phyloP scores from a whole-genome alignment of 140 eudicot genomes.

The Eryngium alpinum region DNA sequence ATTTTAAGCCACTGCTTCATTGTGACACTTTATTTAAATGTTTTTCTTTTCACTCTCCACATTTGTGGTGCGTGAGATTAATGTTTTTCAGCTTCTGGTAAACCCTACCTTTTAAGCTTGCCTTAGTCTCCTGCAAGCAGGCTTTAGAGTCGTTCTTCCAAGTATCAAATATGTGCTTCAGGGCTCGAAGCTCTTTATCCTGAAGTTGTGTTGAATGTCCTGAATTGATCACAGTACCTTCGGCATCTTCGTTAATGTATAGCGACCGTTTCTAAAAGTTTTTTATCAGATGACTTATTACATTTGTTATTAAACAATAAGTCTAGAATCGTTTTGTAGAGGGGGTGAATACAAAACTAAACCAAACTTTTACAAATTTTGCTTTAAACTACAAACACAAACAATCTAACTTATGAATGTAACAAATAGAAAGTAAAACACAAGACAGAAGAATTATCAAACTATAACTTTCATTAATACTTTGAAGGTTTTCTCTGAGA shows the following conservation, averaged over 20 bases:
- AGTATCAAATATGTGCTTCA: slow-evolving; percentile 45
- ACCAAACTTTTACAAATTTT: slow-evolving; percentile 19
- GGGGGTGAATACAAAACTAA: too few relatives aligned
- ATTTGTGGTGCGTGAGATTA: slow-evolving; percentile 24
- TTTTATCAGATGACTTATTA: slow-evolving; percentile 30
- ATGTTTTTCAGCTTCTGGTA: slow-evolving; percentile 29
- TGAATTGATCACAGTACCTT: slow-evolving; percentile 44
- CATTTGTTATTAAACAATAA: too few relatives aligned
- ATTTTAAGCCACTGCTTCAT: not conserved
- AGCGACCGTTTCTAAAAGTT: slow-evolving; percentile 65
- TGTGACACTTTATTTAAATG: not conserved
- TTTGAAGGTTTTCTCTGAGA: too few relatives aligned
- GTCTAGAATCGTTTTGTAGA: too few relatives aligned
- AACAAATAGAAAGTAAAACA: too few relatives aligned
- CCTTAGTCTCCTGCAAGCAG: slow-evolving; percentile 50
- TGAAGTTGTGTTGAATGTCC: slow-evolving; percentile 32
- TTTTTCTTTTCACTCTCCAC: slow-evolving; percentile 28
- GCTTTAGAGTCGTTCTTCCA: slow-evolving; percentile 67
- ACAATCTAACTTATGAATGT: too few relatives aligned
- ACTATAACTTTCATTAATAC: too few relatives aligned
- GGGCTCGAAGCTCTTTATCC: slow-evolving; percentile 46
- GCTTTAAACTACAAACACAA: slow-evolving; percentile 9
- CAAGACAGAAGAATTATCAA: too few relatives aligned
- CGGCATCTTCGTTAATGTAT: slow-evolving; percentile 47
- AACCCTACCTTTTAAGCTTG: slow-evolving; percentile 30